phyloP scores from a whole-genome alignment of 2,329 filamentous ascomycete genomes.

The Dothistroma septosporum region DNA sequence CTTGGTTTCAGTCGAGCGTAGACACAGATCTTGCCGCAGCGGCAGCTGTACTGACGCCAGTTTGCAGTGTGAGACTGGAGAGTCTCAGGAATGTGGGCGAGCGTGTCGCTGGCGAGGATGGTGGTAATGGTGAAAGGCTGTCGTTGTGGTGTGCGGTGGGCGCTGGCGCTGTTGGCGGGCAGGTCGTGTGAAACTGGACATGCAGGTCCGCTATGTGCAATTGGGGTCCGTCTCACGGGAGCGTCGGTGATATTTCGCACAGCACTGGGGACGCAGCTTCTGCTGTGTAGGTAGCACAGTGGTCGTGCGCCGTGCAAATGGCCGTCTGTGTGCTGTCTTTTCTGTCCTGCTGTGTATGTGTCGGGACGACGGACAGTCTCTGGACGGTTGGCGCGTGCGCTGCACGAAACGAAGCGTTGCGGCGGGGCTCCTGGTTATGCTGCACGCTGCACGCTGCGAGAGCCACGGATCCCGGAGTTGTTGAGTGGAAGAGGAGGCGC shows the following conservation, averaged over 20 bases:
- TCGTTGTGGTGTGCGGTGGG: not conserved
- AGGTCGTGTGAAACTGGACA: not conserved
- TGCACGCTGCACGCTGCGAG: not conserved
- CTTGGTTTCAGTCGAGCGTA: constrained; percentile 16
- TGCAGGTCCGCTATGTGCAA: not conserved
- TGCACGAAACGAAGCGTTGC: not conserved
- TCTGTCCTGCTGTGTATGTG: too few relatives aligned
- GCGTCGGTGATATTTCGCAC: not conserved
- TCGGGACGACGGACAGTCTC: not conserved
- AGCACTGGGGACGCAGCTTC: not conserved
- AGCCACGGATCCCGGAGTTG: not conserved
- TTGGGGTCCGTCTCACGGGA: not conserved
- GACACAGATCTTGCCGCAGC: constrained; percentile 29
- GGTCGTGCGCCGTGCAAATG: not conserved
- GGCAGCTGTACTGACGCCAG: constrained; percentile 34
- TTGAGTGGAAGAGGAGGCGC: not conserved
- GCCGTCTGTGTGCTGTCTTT: not conserved
- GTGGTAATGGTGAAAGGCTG: not conserved
- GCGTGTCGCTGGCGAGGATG: constrained; percentile 4
- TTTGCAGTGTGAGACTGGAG: constrained; percentile 27
- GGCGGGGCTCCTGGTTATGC: not conserved
- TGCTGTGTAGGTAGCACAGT: not conserved
- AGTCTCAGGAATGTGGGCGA: constrained; percentile 19
- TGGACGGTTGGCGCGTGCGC: not conserved
- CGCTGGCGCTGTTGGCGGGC: not conserved